Conservation (phyloP, 495 filamentous ascomycete genomes). For the Letharia columbiana region DNA sequence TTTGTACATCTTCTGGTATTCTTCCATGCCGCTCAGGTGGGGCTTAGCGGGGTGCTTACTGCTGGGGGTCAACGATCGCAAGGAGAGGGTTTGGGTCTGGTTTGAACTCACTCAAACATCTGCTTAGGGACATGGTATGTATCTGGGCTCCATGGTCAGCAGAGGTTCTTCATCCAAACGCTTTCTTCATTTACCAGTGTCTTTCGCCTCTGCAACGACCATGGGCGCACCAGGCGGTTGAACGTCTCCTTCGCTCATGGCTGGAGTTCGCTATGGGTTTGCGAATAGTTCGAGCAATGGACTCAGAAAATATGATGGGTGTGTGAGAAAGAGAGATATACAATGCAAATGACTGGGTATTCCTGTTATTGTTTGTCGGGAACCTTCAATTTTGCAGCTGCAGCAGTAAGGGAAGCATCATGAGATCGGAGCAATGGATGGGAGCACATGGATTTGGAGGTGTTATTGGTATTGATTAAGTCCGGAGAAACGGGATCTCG, state of each 20-base stretch:
- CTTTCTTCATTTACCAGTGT: slow-evolving; percentile 18
- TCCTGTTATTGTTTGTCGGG: neutral
- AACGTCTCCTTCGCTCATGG: slow-evolving; percentile 25
- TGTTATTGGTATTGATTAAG: neutral
- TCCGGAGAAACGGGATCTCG: neutral
- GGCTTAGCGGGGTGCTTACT: slow-evolving; percentile 64
- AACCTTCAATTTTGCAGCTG: neutral
- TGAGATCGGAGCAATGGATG: neutral
- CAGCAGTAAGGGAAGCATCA: neutral
- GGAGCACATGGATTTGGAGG: neutral
- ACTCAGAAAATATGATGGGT: neutral
- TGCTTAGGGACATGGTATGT: slow-evolving; percentile 25
- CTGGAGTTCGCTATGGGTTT: neutral
- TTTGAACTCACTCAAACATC: slow-evolving; percentile 24
- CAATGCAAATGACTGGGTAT: neutral
- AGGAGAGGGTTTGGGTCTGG: neutral
- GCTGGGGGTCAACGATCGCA: neutral
- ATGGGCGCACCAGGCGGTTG: slow-evolving; percentile 19
- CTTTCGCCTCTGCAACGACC: slow-evolving; percentile 26
- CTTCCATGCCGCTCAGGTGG: slow-evolving; percentile 61
- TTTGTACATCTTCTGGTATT: slow-evolving; percentile 90
- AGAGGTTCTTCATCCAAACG: neutral
- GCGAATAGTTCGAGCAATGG: neutral
- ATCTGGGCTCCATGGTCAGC: slow-evolving; percentile 17
- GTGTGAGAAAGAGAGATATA: neutral